Evolutionary conservation across 371 early-diverging fungal species (phyloP).

Genomic region (Mortierella sp.): DNA sequence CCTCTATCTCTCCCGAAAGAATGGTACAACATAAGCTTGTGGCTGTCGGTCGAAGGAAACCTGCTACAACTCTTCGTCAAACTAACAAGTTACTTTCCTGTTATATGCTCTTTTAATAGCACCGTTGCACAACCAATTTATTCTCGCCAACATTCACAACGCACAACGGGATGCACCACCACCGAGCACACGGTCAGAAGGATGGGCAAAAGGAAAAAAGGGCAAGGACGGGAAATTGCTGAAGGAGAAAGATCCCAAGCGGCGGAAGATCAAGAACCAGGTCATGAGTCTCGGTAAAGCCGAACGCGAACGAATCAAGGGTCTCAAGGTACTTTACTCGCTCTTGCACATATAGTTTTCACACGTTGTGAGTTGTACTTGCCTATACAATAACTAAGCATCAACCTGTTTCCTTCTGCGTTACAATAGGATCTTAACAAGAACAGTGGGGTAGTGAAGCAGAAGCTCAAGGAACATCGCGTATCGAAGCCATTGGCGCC

Average conservation of each 20-base stretch:
- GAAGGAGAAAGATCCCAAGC: conserved; percentile 66
- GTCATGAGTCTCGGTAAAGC: conserved; percentile 79
- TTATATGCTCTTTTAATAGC: conserved; percentile 56
- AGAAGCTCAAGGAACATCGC: conserved; percentile 37
- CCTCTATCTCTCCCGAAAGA: conserved; percentile 72
- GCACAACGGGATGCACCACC: conserved; percentile 80
- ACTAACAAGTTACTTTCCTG: neutral
- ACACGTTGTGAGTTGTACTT: neutral
- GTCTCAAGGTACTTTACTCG: conserved; percentile 56
- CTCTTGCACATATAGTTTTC: neutral
- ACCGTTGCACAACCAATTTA: conserved; percentile 83
- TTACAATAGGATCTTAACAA: conserved; percentile 30
- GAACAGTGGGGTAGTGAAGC: conserved; percentile 53
- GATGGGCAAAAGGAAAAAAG: conserved; percentile 75
- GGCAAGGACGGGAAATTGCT: conserved; percentile 66
- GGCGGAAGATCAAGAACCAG: conserved; percentile 76
- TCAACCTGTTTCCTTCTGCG: neutral
- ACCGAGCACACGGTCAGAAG: conserved; percentile 74
- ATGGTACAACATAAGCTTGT: conserved; percentile 58
- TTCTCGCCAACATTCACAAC: conserved; percentile 84
- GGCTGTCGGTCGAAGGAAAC: neutral
- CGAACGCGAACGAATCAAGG: conserved; percentile 78
- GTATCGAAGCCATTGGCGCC: conserved; percentile 33
- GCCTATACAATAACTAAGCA: neutral
- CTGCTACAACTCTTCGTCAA: neutral